phyloP scores from a whole-genome alignment of 2,329 filamentous ascomycete genomes.

The Saccharata proteae region DNA sequence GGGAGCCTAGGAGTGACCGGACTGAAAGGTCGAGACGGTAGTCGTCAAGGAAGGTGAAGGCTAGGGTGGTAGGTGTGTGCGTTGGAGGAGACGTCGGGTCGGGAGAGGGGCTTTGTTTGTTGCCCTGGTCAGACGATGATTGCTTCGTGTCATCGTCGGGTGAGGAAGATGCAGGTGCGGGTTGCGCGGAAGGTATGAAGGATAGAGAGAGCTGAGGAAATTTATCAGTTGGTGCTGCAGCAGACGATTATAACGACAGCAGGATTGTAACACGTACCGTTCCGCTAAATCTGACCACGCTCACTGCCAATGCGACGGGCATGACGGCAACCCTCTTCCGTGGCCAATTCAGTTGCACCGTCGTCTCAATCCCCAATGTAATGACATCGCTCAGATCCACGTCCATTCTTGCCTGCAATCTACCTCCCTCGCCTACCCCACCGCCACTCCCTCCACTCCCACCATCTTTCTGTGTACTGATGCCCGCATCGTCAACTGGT shows the following conservation, averaged over 20 bases:
- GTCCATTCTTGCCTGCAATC: conserved; percentile 90
- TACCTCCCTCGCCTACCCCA: conserved; percentile 47
- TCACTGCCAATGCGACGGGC: conserved; percentile 83
- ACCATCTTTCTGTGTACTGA: conserved; percentile 24
- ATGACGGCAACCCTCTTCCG: conserved; percentile 79
- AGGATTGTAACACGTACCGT: conserved; percentile 35
- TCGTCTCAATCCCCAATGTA: conserved; percentile 88
- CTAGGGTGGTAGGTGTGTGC: conserved; percentile 64
- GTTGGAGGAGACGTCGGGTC: conserved; percentile 11
- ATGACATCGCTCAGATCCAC: conserved; percentile 94
- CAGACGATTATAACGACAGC: not conserved
- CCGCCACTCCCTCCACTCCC: conserved; percentile 21
- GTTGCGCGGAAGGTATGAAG: conserved; percentile 59
- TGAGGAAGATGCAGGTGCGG: conserved; percentile 12
- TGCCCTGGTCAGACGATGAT: conserved; percentile 19
- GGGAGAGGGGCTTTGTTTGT: conserved; percentile 29
- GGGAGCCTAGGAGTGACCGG: conserved; percentile 64
- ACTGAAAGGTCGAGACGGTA: conserved; percentile 77
- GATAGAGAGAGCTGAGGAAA: conserved; percentile 59
- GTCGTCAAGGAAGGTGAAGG: conserved; percentile 86
- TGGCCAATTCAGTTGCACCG: conserved; percentile 86
- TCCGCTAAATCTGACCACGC: conserved; percentile 85
- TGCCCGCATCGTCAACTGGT: conserved; percentile 64
- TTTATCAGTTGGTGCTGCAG: not conserved
- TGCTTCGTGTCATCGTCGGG: too few species aligned